Evolutionary conservation across 192 early-diverging fungal genomes (phyloP), one percentile per base, ranked within the genome.

Genomic region (Glomus cerebriforme): DNA sequence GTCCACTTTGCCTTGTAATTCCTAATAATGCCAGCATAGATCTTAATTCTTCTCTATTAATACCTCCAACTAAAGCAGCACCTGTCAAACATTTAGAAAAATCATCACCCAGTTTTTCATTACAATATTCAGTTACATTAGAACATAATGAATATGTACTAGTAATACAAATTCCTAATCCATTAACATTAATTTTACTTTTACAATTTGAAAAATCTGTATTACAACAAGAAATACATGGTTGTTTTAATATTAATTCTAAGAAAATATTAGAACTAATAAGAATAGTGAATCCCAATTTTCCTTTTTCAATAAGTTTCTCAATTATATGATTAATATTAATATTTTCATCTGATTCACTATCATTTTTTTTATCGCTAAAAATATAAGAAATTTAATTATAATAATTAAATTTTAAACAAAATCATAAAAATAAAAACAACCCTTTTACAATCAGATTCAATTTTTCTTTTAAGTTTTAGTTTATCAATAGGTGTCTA

Each of bases 231-330:
- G 19, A n/a, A 39, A 69, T 2, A 39, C 35, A 69, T 39, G 1
- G n/a, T 0, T 43, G 34, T 29, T 69, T 69, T n/a, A 69, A 69
- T 43, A 69, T 32, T 26, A 69, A 69, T 5, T 43, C 19, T 43
- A 69, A 43, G 39, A 69, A 37, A 2, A 69, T 37, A 69, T 69
- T 35, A 19, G n/a, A 43, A 69, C 19, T 69, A 69, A 69, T 12
- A 24, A 69, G 34, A 69, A 69, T 35, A 3, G 22, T 69, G 22
- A 35, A 69, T 22, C 6, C 19, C n/a, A 69, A 69, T 43, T n/a
- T 0, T 69, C 34, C 24, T 24, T 69, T 69, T 69, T 43, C 6
- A 39, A 24, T 39, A 35, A 69, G 37, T 35, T 43, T 43, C 24
- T 69, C 5, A 69, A 69, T 69, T 17, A 15, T 69, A 26, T 69